phyloP scores from a whole-genome alignment of 805 yeast species.

The Metschnikowia proteae region DNA sequence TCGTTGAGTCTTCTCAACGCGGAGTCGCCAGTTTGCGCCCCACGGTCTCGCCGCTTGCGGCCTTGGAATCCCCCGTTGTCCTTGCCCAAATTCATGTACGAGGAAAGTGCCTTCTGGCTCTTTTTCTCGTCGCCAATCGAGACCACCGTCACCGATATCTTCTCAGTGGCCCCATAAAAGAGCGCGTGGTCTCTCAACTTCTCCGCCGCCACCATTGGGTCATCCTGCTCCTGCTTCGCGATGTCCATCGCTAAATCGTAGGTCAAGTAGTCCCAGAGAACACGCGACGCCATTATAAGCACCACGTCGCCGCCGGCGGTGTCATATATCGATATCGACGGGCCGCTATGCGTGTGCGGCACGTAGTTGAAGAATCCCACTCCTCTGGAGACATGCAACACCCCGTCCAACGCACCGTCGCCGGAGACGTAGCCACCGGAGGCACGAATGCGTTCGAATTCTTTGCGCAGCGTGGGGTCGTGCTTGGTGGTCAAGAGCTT shows the following conservation, averaged over 20 bases:
- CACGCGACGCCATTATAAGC: conserved; percentile 77
- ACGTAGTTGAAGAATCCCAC: conserved; percentile 84
- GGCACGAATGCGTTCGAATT: conserved; percentile 82
- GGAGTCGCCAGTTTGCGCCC: conserved; percentile 57
- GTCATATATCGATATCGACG: conserved; percentile 62
- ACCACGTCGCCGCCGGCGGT: conserved; percentile 73
- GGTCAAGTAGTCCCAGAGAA: conserved; percentile 80
- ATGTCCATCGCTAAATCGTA: conserved; percentile 88
- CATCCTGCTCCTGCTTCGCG: conserved; percentile 72
- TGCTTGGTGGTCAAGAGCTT: conserved; percentile 71
- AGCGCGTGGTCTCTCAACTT: conserved; percentile 91
- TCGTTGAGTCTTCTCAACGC: conserved; percentile 77
- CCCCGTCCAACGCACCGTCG: conserved; percentile 81
- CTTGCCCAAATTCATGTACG: conserved; percentile 39
- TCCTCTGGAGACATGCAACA: conserved; percentile 79
- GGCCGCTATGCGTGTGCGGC: conserved; percentile 87
- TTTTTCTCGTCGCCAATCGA: conserved; percentile 55
- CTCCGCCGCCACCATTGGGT: conserved; percentile 90
- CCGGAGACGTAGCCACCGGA: conserved; percentile 89
- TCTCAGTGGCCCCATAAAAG: conserved; percentile 82
- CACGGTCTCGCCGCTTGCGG: conserved; percentile 44
- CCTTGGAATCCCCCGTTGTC: conserved; percentile 31
- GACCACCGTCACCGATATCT: conserved; percentile 75
- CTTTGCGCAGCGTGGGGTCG: conserved; percentile 73
- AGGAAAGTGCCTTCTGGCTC: conserved; percentile 25